Conservation (phyloP, 331 rosid genomes). For the Prunus yedoensis region DNA sequence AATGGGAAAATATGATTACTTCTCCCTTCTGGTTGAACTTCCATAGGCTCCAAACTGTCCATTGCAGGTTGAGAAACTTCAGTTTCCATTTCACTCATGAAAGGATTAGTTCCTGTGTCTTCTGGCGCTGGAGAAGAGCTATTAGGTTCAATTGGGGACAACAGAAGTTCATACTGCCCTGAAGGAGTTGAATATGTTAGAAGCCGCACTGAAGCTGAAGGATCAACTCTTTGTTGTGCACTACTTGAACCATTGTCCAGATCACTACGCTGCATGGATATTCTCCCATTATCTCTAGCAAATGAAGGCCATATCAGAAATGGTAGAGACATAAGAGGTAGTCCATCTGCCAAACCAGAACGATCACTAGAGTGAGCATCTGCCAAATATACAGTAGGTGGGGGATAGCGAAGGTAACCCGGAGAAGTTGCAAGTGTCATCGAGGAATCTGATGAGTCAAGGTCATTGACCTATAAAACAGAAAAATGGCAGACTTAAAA, state of each 20-base stretch:
- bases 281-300: slow-evolving; percentile 63
- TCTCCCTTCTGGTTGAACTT: slow-evolving; percentile 63
- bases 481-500: slow-evolving; percentile 12
- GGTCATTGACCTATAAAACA: slow-evolving; percentile 78
- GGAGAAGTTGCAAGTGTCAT: slow-evolving; percentile 86
- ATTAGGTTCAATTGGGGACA: slow-evolving; percentile 73
- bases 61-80: slow-evolving; percentile 40
- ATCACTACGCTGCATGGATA: slow-evolving; percentile 48
- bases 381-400: slow-evolving; percentile 86
- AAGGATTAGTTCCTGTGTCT: slow-evolving; percentile 41
- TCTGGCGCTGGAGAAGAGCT: slow-evolving; percentile 39
- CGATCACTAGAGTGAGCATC: slow-evolving; percentile 66
- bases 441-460: slow-evolving; percentile 85
- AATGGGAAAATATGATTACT: slow-evolving; percentile 53
- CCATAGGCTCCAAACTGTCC: slow-evolving; percentile 40
- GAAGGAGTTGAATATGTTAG: slow-evolving; percentile 64
- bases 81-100: slow-evolving; percentile 41
- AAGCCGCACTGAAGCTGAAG: slow-evolving; percentile 65
- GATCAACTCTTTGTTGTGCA: slow-evolving; percentile 52
- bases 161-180: slow-evolving; percentile 63
- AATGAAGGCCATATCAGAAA: slow-evolving; percentile 64
- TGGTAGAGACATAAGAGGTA: slow-evolving; percentile 69
- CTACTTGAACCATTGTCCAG: slow-evolving; percentile 52
- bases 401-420: slow-evolving; percentile 88
- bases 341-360: slow-evolving; percentile 55